Evolutionary conservation across 192 early-diverging fungal species (phyloP).

Genomic region (Backusella tarrabulga): DNA sequence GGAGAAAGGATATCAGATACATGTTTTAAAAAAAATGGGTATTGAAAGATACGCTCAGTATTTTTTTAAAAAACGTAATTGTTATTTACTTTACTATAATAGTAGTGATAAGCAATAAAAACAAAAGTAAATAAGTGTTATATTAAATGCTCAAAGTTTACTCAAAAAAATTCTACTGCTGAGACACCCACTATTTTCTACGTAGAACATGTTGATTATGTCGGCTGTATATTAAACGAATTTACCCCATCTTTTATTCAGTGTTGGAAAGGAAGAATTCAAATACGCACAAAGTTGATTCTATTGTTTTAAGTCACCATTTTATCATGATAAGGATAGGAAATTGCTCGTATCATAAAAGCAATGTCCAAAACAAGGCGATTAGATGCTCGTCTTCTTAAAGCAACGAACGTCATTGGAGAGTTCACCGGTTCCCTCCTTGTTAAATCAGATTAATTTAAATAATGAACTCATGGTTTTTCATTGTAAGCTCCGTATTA

Average conservation of each 20-base stretch:
- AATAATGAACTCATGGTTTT: conserved; percentile 5
- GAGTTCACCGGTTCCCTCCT: background rate
- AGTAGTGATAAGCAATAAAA: too few relatives aligned
- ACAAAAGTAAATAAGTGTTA: background rate
- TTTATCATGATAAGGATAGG: background rate
- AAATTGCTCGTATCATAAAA: background rate
- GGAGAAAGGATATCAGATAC: background rate
- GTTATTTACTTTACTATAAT: too few relatives aligned
- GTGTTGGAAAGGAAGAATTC: background rate
- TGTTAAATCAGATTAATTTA: conserved; percentile 2
- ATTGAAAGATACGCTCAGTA: background rate
- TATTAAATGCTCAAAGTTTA: background rate
- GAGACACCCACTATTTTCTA: background rate
- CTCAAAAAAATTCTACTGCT: background rate
- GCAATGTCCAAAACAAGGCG: background rate
- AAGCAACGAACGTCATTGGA: background rate
- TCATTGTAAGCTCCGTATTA: conserved; percentile 3
- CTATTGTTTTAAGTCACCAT: background rate
- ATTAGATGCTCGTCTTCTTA: background rate
- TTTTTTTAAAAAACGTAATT: background rate
- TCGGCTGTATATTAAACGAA: background rate
- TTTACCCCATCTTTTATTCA: background rate
- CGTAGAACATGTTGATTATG: background rate
- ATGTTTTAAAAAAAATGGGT: background rate
- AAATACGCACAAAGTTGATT: background rate